These are phyloP conservation scores for Zygotorulaspora chibaensis DNA, from an alignment of 805 yeast species.

Conservation along the genomic window DNA sequence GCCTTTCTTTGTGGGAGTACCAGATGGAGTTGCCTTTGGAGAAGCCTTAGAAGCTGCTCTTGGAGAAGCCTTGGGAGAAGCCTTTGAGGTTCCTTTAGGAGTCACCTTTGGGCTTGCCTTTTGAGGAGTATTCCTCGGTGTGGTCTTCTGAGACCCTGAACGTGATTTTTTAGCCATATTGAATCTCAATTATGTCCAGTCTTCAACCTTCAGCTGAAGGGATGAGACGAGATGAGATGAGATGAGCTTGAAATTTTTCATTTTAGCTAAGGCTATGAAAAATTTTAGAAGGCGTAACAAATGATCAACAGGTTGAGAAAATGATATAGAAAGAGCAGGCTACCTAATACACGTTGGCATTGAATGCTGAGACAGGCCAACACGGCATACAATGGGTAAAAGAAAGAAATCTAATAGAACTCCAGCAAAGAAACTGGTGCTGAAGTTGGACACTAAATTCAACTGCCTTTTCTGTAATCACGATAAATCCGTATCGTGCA, in stretches of 20 bases:
- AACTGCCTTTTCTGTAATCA: slow-evolving; percentile 94
- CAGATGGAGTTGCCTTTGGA: slow-evolving; percentile 18
- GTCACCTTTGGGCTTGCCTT: slow-evolving; percentile 17
- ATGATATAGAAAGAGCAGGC: not conserved
- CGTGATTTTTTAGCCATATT: slow-evolving; percentile 21
- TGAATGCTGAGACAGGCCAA: no score
- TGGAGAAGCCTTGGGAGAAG: slow-evolving; percentile 13
- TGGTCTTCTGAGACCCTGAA: slow-evolving; percentile 13
- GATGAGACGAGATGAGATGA: slow-evolving; percentile 20
- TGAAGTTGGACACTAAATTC: slow-evolving; percentile 74
- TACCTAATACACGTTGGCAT: not conserved
- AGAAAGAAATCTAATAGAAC: slow-evolving; percentile 80
- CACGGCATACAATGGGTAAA: slow-evolving; percentile 49
- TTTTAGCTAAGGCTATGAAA: not conserved
- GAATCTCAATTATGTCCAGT: not conserved
- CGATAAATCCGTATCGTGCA: slow-evolving; percentile 84
- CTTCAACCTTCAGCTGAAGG: not conserved
- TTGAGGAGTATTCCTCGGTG: slow-evolving; percentile 16
- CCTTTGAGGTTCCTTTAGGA: slow-evolving; percentile 13
- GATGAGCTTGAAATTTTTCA: slow-evolving; percentile 12
- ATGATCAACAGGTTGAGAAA: not conserved
- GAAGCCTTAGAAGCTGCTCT: slow-evolving; percentile 15
- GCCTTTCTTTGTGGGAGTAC: slow-evolving; percentile 21
- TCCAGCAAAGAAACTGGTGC: slow-evolving; percentile 74
- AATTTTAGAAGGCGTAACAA: slow-evolving; percentile 5